Base-by-base conservation (phyloP, 179 eudicot genomes). In the Corrigiola litoralis region DNA sequence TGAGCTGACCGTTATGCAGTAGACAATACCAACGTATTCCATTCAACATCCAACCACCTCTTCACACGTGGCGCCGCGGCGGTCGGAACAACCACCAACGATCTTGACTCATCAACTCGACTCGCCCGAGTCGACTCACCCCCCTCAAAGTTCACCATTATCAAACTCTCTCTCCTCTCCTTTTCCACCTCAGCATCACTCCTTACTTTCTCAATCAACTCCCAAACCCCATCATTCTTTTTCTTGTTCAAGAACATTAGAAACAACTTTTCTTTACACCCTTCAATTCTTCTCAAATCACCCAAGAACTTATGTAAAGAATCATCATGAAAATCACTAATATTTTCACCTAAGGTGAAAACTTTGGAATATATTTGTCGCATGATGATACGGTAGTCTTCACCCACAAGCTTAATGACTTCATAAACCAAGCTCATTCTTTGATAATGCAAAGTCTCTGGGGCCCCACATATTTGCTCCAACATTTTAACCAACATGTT, bases 161-260 rank as follows among this genome's bases (percentile, higher is more conserved):
- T 83, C 75, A 72, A 41, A 41, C 52, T 72, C 27, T 70, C 78
- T 23, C 72, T 66, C 49, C 47, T 50, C 58, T 50, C 66, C 14
- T 73, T 73, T 8, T 38, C 58, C 59, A 2, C 69, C 38, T 67
- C 77, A 57, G 79, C 68, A 4, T 67, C 56, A 10, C 34, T 66
- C 29, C 28, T 71, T 61, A 82, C 58, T 38, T 84, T 82, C 14
- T 47, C 78, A 47, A 80, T 54, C 58, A 79, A 61, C 24, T 67
- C 82, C 96, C 96, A 89, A 55, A 83, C 79, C 51, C 90, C 67
- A 24, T 75, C 67, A 67, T 82, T 63, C 21, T 41, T 73, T 73
- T 88, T 85, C 68, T 72, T 80, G 31, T 80, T 68, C 51, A 66
- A 59, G 71, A 80, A 83, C 73, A 84, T 68, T 46, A 42, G 27